Evolutionary conservation across 306 rosid genomes (phyloP).

Genomic region (Aeschynomene evenia): DNA sequence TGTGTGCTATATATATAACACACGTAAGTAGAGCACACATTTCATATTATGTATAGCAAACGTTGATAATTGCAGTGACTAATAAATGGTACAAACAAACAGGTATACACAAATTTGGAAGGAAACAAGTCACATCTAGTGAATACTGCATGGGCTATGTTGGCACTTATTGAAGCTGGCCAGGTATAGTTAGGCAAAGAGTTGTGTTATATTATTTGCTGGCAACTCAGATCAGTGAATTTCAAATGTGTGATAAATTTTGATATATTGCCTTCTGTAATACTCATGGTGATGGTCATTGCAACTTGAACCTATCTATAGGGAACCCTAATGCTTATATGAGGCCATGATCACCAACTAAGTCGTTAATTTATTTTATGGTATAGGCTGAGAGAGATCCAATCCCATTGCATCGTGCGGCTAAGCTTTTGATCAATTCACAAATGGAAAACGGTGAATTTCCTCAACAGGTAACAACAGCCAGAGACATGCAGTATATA

Average conservation of each 20-base stretch:
- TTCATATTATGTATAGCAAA: too few relatives aligned
- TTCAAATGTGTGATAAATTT: too few relatives aligned
- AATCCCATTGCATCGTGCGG: slow-evolving; percentile 57
- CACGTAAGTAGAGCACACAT: too few relatives aligned
- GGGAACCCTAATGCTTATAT: not conserved
- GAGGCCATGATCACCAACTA: not conserved
- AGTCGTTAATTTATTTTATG: too few relatives aligned
- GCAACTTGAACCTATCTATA: not conserved
- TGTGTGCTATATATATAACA: too few relatives aligned
- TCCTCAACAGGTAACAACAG: slow-evolving; percentile 65
- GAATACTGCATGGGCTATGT: slow-evolving; percentile 73
- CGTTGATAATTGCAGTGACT: too few relatives aligned
- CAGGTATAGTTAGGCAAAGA: slow-evolving; percentile 42
- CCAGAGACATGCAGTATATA: not conserved
- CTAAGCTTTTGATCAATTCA: slow-evolving; percentile 54
- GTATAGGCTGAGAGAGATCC: slow-evolving; percentile 56
- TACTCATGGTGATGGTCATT: too few relatives aligned
- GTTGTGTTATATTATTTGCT: too few relatives aligned
- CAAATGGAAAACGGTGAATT: slow-evolving; percentile 66
- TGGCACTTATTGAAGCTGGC: slow-evolving; percentile 64
- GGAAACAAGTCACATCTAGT: slow-evolving; percentile 57
- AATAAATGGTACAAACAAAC: not conserved
- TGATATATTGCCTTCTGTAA: too few relatives aligned
- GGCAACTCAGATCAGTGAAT: too few relatives aligned
- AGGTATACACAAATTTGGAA: slow-evolving; percentile 69